Conservation (phyloP, 257 asterid genomes). For the Plantago major region DNA sequence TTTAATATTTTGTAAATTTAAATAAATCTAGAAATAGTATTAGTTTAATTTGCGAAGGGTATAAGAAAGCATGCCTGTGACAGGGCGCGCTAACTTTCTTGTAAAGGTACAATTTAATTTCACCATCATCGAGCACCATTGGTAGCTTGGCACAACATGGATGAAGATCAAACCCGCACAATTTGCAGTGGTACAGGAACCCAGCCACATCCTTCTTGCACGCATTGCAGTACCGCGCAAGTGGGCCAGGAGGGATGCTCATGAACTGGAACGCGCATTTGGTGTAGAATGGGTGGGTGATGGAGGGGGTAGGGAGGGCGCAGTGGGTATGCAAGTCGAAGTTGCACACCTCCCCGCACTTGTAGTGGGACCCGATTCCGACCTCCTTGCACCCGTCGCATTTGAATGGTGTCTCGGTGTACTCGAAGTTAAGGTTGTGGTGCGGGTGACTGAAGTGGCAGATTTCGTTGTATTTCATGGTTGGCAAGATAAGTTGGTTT, state of each 20-base stretch:
- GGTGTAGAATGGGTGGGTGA: conserved; percentile 75
- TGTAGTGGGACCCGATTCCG: conserved; percentile 82
- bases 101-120: conserved; percentile 53
- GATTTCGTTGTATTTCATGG: conserved; percentile 75
- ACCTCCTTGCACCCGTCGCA: conserved; percentile 97
- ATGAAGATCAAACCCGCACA: conserved; percentile 91
- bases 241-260: conserved; percentile 59
- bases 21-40: no score
- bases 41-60: no score
- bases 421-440: conserved; percentile 65
- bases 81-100: conserved; percentile 65
- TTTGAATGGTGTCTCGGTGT: conserved; percentile 75
- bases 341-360: conserved; percentile 58
- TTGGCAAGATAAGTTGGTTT: conserved; percentile 11
- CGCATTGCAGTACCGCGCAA: conserved; percentile 87
- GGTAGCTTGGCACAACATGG: conserved; percentile 98
- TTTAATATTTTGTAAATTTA: no score
- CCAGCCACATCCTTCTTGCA: conserved; percentile 85
- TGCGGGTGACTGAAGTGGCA: conserved; percentile 78
- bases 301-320: conserved; percentile 58
- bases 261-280: conserved; percentile 79
- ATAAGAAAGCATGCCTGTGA: conserved; percentile 34
- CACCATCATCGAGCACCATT: conserved; percentile 76
- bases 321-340: conserved; percentile 86
- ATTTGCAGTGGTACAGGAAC: conserved; percentile 77